phyloP scores from a whole-genome alignment of 345 rosid species.

The Erodium maritimum region DNA sequence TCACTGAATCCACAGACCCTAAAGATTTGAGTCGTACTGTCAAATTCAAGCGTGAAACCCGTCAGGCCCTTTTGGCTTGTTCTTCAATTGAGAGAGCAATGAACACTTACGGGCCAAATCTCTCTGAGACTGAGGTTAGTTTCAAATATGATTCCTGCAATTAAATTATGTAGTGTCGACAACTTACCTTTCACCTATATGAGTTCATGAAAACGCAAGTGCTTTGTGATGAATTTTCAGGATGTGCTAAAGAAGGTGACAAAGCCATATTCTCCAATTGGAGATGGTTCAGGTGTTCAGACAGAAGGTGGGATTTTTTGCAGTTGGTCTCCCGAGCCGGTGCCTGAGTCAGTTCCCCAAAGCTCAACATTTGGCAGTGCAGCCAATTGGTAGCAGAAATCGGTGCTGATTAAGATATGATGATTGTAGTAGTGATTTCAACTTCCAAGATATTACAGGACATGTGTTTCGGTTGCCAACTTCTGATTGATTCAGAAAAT shows the following conservation, averaged over 20 bases:
- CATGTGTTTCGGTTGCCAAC: too few species aligned
- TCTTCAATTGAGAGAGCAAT: conserved; percentile 50
- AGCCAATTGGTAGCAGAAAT: too few species aligned
- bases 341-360: conserved; percentile 26
- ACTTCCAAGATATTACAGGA: too few species aligned
- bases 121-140: conserved; percentile 23
- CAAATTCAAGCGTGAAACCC: conserved; percentile 51
- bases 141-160: too few species aligned
- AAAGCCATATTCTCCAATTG: conserved; percentile 51
- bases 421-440: too few species aligned
- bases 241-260: conserved; percentile 50
- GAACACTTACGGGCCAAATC: conserved; percentile 38
- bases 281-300: conserved; percentile 33
- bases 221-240: conserved; percentile 30
- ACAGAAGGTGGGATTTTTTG: conserved; percentile 34
- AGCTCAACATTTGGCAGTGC: conserved; percentile 46
- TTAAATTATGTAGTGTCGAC: neutral
- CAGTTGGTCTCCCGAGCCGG: conserved; percentile 31
- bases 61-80: conserved; percentile 51
- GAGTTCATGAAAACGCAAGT: too few species aligned
- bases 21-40: conserved; percentile 53
- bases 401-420: too few species aligned
- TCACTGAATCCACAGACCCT: conserved; percentile 22
- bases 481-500: too few species aligned
- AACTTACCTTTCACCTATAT: too few species aligned